Conservation (phyloP, 805 yeast species). For the Monosporozyma servazzii region DNA sequence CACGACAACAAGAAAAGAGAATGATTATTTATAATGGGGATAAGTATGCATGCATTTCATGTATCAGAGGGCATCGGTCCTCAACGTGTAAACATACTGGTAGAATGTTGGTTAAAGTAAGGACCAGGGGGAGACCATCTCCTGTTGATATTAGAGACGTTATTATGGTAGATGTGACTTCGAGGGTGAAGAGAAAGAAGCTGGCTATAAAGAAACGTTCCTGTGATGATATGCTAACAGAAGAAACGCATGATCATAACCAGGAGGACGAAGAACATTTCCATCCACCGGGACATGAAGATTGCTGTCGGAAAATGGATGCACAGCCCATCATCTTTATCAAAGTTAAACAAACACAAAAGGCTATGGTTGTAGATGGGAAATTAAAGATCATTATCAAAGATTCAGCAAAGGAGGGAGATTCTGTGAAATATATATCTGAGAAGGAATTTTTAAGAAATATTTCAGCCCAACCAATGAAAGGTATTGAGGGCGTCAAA, state of each 20-base stretch:
- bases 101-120: slow-evolving; percentile 74
- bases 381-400: slow-evolving; percentile 18
- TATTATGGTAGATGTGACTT: slow-evolving; percentile 25
- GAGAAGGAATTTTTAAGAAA: slow-evolving; percentile 23
- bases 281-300: slow-evolving; percentile 1
- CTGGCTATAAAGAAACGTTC: neutral
- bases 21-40: slow-evolving; percentile 77
- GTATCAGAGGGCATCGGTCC: slow-evolving; percentile 90
- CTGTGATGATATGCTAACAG: neutral
- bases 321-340: slow-evolving; percentile 26
- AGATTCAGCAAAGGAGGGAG: neutral
- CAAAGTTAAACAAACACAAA: slow-evolving; percentile 19
- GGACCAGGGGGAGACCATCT: slow-evolving; percentile 83
- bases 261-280: neutral
- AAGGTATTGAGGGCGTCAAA: no score
- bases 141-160: slow-evolving; percentile 35
- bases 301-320: slow-evolving; percentile 16
- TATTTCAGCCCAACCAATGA: neutral
- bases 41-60: slow-evolving; percentile 75
- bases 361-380: slow-evolving; percentile 25
- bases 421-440: slow-evolving; percentile 13
- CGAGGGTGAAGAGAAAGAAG: slow-evolving; percentile 13
- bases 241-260: neutral
- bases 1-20: neutral
- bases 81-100: slow-evolving; percentile 74